Percentiles rank a stretch among this genome's conserved stretches.
phyloP scores from a whole-genome alignment of 306 rosid species.

The Ziziphus jujuba region DNA sequence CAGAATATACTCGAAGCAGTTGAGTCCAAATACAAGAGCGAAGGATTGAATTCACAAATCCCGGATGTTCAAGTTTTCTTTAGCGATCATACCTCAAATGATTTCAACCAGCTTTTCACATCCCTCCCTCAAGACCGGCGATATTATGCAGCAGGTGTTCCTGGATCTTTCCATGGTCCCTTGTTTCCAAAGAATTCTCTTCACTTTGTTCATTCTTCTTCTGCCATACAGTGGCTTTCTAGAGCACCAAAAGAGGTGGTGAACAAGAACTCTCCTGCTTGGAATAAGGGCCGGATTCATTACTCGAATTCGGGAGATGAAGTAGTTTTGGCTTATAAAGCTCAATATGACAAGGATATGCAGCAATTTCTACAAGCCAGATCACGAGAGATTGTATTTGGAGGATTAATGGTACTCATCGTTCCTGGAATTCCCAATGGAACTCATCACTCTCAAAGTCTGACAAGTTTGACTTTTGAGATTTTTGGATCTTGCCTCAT shows the following conservation, averaged over 20 bases:
- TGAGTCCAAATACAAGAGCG: too few relatives aligned
- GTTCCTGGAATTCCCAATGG: too few relatives aligned
- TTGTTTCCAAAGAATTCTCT: slow-evolving; percentile 23
- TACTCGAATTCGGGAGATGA: slow-evolving; percentile 10
- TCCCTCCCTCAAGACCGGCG: slow-evolving; percentile 13
- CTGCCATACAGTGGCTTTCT: slow-evolving; percentile 15
- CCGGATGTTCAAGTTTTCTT: slow-evolving; percentile 35
- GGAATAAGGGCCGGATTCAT: slow-evolving; percentile 27
- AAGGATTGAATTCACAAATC: not conserved
- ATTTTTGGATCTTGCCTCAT: too few relatives aligned
- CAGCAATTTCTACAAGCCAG: not conserved
- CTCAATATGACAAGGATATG: slow-evolving; percentile 29
- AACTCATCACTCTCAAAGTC: too few relatives aligned
- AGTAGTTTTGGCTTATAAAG: slow-evolving; percentile 11
- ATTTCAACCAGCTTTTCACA: slow-evolving; percentile 29
- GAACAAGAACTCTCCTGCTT: slow-evolving; percentile 28
- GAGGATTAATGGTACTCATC: too few relatives aligned
- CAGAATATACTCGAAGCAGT: too few relatives aligned
- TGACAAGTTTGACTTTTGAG: too few relatives aligned
- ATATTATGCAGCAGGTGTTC: slow-evolving; percentile 18
- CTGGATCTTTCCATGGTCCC: slow-evolving; percentile 20
- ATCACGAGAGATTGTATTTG: too few relatives aligned
- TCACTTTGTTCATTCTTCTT: slow-evolving; percentile 28
- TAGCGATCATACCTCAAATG: slow-evolving; percentile 18
- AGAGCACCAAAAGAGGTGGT: slow-evolving; percentile 12